Percentiles rank a stretch among this genome's conserved stretches.
Evolutionary conservation across 257 asterid genomes (phyloP).

Genomic region (Capsicum rhomboideum): DNA sequence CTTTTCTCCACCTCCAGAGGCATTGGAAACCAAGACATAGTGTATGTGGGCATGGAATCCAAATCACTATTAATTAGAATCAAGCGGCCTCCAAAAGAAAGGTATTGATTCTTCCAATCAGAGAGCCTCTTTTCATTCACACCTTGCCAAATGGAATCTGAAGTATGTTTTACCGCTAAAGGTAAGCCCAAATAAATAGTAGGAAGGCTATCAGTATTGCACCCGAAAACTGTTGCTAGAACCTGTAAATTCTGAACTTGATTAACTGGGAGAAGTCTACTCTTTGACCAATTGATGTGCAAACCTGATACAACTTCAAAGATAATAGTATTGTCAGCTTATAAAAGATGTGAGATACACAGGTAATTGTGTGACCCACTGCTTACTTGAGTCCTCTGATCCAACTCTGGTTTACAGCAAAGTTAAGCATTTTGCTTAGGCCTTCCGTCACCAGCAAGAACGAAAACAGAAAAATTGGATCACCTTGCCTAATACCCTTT

Average conservation of each 20-base stretch:
- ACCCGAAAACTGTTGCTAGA: not conserved
- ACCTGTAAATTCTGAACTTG: not conserved
- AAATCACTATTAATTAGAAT: not conserved
- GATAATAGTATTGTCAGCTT: not conserved
- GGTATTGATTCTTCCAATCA: not conserved
- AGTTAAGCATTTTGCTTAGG: not conserved
- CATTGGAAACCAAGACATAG: not conserved
- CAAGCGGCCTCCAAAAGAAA: not conserved
- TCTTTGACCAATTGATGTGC: not conserved
- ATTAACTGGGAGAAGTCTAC: not conserved
- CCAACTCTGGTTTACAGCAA: not conserved
- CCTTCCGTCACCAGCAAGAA: not conserved
- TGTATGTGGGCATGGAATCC: not conserved
- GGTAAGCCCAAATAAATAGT: not conserved
- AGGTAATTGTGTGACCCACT: not conserved
- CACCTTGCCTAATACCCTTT: not conserved
- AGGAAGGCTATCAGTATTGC: not conserved
- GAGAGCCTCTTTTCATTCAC: not conserved
- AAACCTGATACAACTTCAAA: not conserved
- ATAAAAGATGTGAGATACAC: not conserved
- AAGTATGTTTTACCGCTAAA: not conserved
- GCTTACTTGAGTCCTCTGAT: not conserved
- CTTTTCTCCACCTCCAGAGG: not conserved
- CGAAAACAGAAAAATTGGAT: not conserved
- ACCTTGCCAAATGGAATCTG: not conserved